Conservation (phyloP, 768 basidiomycete genomes). For the Mycena rebaudengoi region DNA sequence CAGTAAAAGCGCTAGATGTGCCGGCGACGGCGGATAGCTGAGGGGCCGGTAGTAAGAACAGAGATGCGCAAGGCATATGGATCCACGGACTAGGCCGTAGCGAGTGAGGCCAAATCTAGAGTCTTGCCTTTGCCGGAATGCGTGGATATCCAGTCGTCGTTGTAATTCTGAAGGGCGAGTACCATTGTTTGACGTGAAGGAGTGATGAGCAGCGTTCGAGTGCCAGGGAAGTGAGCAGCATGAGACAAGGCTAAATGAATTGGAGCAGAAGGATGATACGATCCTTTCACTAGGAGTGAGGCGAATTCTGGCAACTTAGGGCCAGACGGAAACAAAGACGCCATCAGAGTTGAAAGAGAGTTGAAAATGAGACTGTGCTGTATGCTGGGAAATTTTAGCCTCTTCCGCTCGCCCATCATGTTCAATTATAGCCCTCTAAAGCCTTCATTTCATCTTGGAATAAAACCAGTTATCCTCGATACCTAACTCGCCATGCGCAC, state of each 20-base stretch:
- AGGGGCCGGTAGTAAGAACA: conserved; percentile 17
- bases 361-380: too few species aligned
- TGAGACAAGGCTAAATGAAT: conserved; percentile 71
- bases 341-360: conserved; percentile 34
- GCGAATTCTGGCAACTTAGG: conserved; percentile 63
- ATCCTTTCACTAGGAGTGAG: conserved; percentile 69
- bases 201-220: conserved; percentile 57
- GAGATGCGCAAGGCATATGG: conserved; percentile 6
- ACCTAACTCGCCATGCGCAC: too few species aligned
- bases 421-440: too few species aligned
- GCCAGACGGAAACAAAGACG: conserved; percentile 52
- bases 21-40: conserved; percentile 72
- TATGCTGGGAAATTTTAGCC: too few species aligned
- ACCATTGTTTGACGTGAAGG: conserved; percentile 58
- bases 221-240: conserved; percentile 39
- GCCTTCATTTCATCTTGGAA: too few species aligned
- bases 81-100: conserved; percentile 64
- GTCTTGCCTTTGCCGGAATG: conserved; percentile 49
- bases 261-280: conserved; percentile 73
- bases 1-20: conserved; percentile 62
- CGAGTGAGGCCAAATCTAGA: conserved; percentile 48
- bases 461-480: too few species aligned
- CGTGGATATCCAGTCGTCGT: conserved; percentile 64
- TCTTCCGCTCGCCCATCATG: too few species aligned
- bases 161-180: conserved; percentile 51